These are phyloP conservation scores for Clarireedia paspali DNA, from an alignment of 2,329 filamentous ascomycete species.

Conservation along the genomic window DNA sequence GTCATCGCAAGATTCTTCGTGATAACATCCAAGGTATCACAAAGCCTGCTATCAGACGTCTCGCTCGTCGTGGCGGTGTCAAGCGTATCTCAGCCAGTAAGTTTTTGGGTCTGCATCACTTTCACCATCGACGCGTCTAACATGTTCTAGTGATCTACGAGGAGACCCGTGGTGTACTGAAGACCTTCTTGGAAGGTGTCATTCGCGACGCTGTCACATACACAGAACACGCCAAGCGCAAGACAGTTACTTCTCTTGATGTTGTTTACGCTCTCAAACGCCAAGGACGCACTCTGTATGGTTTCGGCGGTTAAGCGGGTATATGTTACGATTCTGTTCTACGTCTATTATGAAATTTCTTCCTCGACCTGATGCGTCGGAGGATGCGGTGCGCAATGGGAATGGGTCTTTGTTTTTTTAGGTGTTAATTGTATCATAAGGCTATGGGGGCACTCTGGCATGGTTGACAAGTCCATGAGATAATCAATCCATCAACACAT, in stretches of 20 bases:
- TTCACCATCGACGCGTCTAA: constrained; percentile 25
- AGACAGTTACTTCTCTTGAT: constrained; percentile 60
- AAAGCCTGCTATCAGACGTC: constrained; percentile 97
- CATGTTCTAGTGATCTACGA: constrained; percentile 59
- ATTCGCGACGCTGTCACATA: constrained; percentile 46
- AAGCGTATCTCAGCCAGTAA: constrained; percentile 98
- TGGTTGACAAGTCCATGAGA: constrained; percentile 20
- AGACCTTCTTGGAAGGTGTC: constrained; percentile 77
- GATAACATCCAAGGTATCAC: constrained; percentile 99
- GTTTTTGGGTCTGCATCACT: constrained; percentile 3
- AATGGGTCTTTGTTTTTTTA: constrained; percentile 21
- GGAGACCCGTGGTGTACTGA: constrained; percentile 76
- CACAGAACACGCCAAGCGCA: constrained; percentile 69
- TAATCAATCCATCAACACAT: constrained; percentile 13
- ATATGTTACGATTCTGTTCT: constrained; percentile 13
- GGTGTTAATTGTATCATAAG: constrained; percentile 28
- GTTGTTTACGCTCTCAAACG: constrained; percentile 60
- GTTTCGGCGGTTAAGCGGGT: constrained; percentile 52
- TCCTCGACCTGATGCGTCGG: constrained; percentile 12
- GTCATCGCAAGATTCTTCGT: constrained; percentile 97
- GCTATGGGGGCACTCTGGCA: constrained; percentile 21
- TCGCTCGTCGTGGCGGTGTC: constrained; percentile 97
- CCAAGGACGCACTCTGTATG: constrained; percentile 59
- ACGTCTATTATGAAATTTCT: constrained; percentile 24
- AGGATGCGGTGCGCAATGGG: constrained; percentile 19